phyloP scores from a whole-genome alignment of 2,329 filamentous ascomycete species.

The Monosporascus sp. region DNA sequence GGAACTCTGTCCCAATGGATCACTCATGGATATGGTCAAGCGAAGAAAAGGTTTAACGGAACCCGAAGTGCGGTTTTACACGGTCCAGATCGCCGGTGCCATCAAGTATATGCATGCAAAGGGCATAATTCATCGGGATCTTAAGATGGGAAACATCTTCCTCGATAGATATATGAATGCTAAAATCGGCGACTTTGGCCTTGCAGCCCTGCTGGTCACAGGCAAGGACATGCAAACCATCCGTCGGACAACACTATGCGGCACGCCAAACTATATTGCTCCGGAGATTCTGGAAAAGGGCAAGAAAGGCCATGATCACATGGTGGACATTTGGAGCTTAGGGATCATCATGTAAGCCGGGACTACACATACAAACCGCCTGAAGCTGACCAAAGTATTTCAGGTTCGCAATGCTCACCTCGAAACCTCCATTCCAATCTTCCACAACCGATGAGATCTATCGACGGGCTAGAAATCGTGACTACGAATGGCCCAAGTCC shows the following conservation, averaged over 20 bases:
- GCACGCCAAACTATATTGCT: constrained; percentile 97
- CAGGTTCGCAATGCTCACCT: constrained; percentile 93
- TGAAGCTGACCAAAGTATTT: constrained; percentile 21
- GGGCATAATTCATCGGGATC: constrained; percentile 91
- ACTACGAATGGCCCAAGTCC: constrained; percentile 73
- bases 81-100: constrained; percentile 90
- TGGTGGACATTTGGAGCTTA: constrained; percentile 97
- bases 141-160: constrained; percentile 98
- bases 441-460: constrained; percentile 84
- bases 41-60: constrained; percentile 85
- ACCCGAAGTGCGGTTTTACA: constrained; percentile 88
- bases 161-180: constrained; percentile 93
- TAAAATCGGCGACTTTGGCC: constrained; percentile 95
- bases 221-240: constrained; percentile 82
- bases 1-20: constrained; percentile 91
- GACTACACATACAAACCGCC: not conserved
- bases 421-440: constrained; percentile 94
- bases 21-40: constrained; percentile 96
- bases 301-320: constrained; percentile 92
- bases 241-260: constrained; percentile 87
- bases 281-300: constrained; percentile 94
- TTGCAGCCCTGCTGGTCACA: constrained; percentile 86
- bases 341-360: constrained; percentile 85
- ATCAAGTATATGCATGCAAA: constrained; percentile 97
- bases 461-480: constrained; percentile 61